These are phyloP conservation scores for Morella rubra DNA, from an alignment of 306 rosid species.

Conservation along the genomic window DNA sequence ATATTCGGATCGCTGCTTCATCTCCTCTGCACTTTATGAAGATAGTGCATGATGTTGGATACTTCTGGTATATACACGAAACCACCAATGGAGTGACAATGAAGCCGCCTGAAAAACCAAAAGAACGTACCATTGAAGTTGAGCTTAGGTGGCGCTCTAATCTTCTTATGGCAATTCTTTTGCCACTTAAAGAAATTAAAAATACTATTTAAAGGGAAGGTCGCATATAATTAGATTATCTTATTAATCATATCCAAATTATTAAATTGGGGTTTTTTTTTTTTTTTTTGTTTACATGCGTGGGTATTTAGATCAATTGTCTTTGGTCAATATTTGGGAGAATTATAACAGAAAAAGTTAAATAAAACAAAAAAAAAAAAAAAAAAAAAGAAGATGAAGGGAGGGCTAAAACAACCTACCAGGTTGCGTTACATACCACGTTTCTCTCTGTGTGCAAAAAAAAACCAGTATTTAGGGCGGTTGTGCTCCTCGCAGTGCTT, in stretches of 20 bases:
- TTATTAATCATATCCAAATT: slow-evolving; percentile 20
- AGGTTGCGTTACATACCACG: slow-evolving; percentile 82
- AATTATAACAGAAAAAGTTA: slow-evolving; percentile 24
- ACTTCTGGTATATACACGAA: slow-evolving; percentile 13
- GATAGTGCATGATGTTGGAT: slow-evolving; percentile 12
- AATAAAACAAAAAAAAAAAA: slow-evolving; percentile 36
- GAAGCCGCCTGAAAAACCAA: not conserved
- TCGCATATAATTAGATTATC: not conserved
- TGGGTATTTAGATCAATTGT: slow-evolving; percentile 20
- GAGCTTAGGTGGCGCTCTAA: slow-evolving; percentile 15
- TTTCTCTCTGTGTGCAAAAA: slow-evolving; percentile 47
- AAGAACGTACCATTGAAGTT: not conserved
- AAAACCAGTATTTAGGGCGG: slow-evolving; percentile 55
- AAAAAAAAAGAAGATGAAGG: too few species aligned
- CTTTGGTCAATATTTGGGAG: slow-evolving; percentile 34
- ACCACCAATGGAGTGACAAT: slow-evolving; percentile 6
- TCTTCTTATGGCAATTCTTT: slow-evolving; percentile 24
- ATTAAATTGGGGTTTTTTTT: slow-evolving; percentile 5
- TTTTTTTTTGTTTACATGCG: slow-evolving; percentile 22
- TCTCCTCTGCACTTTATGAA: not conserved
- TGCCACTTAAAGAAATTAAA: slow-evolving; percentile 10
- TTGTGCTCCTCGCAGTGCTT: slow-evolving; percentile 37
- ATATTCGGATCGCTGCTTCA: not conserved
- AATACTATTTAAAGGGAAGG: not conserved
- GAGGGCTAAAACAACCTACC: slow-evolving; percentile 40